Evolutionary conservation across 495 filamentous ascomycete genomes (phyloP).

Genomic region (Hyaloscypha finlandica): DNA sequence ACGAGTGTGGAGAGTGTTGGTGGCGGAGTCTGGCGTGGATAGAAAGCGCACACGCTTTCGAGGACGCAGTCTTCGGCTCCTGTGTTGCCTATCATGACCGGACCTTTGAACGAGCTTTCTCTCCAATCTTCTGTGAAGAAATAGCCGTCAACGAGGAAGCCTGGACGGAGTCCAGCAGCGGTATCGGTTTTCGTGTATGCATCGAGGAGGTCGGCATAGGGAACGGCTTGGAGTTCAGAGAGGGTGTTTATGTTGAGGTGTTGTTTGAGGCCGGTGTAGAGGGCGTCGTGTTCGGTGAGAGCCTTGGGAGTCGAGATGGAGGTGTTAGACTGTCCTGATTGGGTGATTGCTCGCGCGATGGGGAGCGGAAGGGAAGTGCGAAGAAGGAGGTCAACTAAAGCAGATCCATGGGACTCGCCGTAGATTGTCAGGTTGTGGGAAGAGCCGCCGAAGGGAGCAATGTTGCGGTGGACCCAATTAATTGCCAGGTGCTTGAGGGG

Average conservation of each 20-base stretch:
- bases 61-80: neutral
- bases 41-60: neutral
- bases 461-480: constrained; percentile 49
- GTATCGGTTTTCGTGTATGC: constrained; percentile 9
- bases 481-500: constrained; percentile 50
- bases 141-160: constrained; percentile 2
- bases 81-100: constrained; percentile 12
- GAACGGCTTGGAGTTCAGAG: constrained; percentile 1
- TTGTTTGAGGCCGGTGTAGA: neutral
- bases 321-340: constrained; percentile 6
- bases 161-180: neutral
- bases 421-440: constrained; percentile 47
- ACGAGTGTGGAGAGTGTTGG: neutral
- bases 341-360: constrained; percentile 8
- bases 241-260: constrained; percentile 4
- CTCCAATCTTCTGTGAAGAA: constrained; percentile 8
- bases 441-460: constrained; percentile 56
- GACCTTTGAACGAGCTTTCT: constrained; percentile 1
- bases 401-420: constrained; percentile 47
- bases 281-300: neutral
- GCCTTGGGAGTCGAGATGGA: constrained; percentile 11
- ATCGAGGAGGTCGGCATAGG: neutral
- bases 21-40: neutral
- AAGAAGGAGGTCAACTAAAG: neutral
- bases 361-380: neutral